Evolutionary conservation across 352 stramenopile genomes (phyloP), one percentile per base, ranked within the genome.

Genomic region (Pythium dissotocum): DNA sequence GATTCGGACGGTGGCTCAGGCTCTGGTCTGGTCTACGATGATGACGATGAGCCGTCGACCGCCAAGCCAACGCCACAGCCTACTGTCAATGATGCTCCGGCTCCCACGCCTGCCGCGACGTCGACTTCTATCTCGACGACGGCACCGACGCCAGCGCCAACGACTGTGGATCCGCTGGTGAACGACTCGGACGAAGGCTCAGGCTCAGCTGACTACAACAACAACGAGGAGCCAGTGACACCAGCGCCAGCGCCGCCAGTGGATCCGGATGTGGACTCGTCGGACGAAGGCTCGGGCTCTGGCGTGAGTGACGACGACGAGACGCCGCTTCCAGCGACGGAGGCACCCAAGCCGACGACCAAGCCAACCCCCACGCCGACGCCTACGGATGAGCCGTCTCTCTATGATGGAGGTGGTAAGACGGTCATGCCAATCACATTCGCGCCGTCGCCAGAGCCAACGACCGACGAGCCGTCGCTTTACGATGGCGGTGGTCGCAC

Each of bases 1-100:
- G 46, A 53, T 24, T 53, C 46, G n/a, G 46, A 53, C 46, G 18
- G 46, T 24, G 46, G 46, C n/a, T 53, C 46, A 8, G 46, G 46
- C 46, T 53, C 46, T 32, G 46, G 46, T 10, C 46, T 53, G 18
- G 14, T 32, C 21, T 14, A 53, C 46, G 46, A 53, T 21, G n/a
- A 10, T 8, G 46, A 53, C 40, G 16, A n/a, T 16, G 42, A 49
- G 42, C 42, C 42, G 3, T 28, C 42, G 46, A 30, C 46, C 8
- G 8, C 44, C 7, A 5, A 53, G 21, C 46, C 46, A 13, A 28
- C 28, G 28, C 28, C 28, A 30, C 28, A 30, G 28, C 28, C 28
- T 30, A 30, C 28, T 5, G 28, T 4, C 4, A 30, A 0, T 30
- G 28, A 30, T 30, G 28, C 44, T 18, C 18, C 40, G 40, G 5